These are phyloP conservation scores for Phytophthora nicotianae DNA, from an alignment of 352 stramenopile genomes.

Conservation along the genomic window DNA sequence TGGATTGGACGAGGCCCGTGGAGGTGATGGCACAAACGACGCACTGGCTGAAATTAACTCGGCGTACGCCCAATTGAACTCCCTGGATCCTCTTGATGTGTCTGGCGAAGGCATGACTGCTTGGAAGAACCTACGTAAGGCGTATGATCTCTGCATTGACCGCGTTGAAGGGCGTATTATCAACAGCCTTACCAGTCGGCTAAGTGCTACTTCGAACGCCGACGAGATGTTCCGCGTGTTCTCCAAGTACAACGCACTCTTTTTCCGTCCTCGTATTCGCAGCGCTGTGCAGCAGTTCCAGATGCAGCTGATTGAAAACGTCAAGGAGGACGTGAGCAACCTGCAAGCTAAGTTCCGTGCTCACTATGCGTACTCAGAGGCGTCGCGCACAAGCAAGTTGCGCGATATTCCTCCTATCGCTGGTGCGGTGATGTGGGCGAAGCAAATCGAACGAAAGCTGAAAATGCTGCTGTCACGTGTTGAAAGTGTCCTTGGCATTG, in stretches of 20 bases:
- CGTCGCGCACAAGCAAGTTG: slow-evolving; percentile 93
- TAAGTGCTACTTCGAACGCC: slow-evolving; percentile 91
- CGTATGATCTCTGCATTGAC: slow-evolving; percentile 93
- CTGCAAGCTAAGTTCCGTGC: slow-evolving; percentile 95
- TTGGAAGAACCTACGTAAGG: slow-evolving; percentile 89
- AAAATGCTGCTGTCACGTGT: slow-evolving; percentile 96
- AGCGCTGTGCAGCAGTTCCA: slow-evolving; percentile 99
- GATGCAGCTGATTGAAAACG: slow-evolving; percentile 98
- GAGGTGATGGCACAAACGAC: slow-evolving; percentile 75
- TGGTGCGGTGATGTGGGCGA: slow-evolving; percentile 99
- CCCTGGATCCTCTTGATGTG: slow-evolving; percentile 86
- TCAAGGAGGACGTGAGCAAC: slow-evolving; percentile 96
- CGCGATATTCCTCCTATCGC: slow-evolving; percentile 98
- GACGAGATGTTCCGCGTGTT: slow-evolving; percentile 98
- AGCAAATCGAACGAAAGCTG: slow-evolving; percentile 99
- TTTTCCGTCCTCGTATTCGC: slow-evolving; percentile 95
- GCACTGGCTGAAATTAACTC: slow-evolving; percentile 88
- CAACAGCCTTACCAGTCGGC: slow-evolving; percentile 83
- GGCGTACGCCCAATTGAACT: slow-evolving; percentile 85
- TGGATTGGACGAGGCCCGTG: slow-evolving; percentile 43
- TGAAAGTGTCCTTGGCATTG: slow-evolving; percentile 95
- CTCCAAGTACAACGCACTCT: slow-evolving; percentile 97
- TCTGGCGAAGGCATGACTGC: slow-evolving; percentile 77
- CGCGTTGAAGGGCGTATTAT: slow-evolving; percentile 93
- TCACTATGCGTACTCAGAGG: slow-evolving; percentile 97